A percentile compares a stretch with the other conserved stretches of the same genome.
Evolutionary conservation across 106 monocot species (phyloP).

Genomic region (Iris macrosiphon): DNA sequence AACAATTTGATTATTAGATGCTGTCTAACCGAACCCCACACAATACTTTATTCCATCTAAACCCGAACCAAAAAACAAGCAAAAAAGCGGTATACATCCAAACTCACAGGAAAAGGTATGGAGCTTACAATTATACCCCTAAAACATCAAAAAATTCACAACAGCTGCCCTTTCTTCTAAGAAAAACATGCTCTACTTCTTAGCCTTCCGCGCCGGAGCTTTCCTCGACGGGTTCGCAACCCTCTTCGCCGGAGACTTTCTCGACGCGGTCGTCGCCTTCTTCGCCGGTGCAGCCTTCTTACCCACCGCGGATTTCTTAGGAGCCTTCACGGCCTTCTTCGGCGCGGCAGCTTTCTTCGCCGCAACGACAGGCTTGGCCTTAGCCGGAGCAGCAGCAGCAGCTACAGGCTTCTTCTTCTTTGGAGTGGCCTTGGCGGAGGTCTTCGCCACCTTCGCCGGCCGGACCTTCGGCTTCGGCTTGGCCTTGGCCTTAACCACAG

Average conservation of each 20-base stretch:
- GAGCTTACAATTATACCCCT: background rate
- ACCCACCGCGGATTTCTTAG: too few relatives aligned
- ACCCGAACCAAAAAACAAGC: too few relatives aligned
- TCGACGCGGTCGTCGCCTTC: constrained; percentile 7
- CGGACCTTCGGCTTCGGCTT: constrained; percentile 11
- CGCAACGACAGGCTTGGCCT: background rate
- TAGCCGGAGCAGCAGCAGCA: background rate
- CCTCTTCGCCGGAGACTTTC: constrained; percentile 13
- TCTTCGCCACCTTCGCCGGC: constrained; percentile 5
- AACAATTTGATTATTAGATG: too few relatives aligned
- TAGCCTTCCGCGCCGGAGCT: constrained; percentile 30
- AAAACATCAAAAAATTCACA: background rate
- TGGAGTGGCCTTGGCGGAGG: background rate
- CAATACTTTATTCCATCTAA: too few relatives aligned
- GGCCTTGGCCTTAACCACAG: constrained; percentile 4
- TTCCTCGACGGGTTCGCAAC: constrained; percentile 36
- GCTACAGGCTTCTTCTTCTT: background rate
- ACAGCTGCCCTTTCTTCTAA: background rate
- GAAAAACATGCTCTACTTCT: constrained; percentile 21
- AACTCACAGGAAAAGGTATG: background rate
- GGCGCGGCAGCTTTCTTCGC: constrained; percentile 10
- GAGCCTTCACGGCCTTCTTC: background rate
- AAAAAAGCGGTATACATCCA: too few relatives aligned
- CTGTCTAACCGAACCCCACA: too few relatives aligned
- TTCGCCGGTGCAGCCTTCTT: constrained; percentile 18